Conservation (phyloP, 768 basidiomycete species). For the Gloeostereum incarnatum region DNA sequence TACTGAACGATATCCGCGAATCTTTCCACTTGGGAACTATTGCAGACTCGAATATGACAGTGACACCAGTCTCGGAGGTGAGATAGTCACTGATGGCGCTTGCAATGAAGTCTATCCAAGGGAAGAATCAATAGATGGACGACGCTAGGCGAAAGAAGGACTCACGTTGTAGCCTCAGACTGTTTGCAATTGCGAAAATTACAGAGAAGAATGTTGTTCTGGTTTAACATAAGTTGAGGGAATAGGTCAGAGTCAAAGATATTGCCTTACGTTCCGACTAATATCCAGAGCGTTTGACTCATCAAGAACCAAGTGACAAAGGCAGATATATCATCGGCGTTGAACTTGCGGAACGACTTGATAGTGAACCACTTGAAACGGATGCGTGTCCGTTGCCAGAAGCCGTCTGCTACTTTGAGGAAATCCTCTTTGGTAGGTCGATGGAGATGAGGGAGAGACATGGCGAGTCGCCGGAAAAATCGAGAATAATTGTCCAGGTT, state of each 20-base stretch:
- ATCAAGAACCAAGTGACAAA: slow-evolving; percentile 95
- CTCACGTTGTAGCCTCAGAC: slow-evolving; percentile 74
- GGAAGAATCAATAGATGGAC: not conserved
- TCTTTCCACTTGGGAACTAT: slow-evolving; percentile 98
- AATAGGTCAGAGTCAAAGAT: not conserved
- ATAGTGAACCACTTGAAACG: slow-evolving; percentile 99
- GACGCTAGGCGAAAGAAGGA: slow-evolving; percentile 1
- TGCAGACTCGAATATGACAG: slow-evolving; percentile 93
- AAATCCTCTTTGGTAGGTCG: slow-evolving; percentile 87
- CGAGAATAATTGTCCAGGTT: slow-evolving; percentile 64
- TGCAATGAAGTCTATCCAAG: slow-evolving; percentile 65
- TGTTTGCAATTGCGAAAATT: slow-evolving; percentile 83
- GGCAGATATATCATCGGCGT: slow-evolving; percentile 94
- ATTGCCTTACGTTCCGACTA: slow-evolving; percentile 78
- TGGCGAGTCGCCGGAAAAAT: slow-evolving; percentile 74
- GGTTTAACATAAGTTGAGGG: slow-evolving; percentile 1
- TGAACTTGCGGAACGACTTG: slow-evolving; percentile 88
- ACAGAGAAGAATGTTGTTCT: slow-evolving; percentile 96
- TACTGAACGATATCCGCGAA: slow-evolving; percentile 92
- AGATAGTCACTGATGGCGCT: slow-evolving; percentile 86
- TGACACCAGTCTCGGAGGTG: slow-evolving; percentile 88
- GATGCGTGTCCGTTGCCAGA: slow-evolving; percentile 82
- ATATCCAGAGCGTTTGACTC: slow-evolving; percentile 93
- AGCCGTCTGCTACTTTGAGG: slow-evolving; percentile 76
- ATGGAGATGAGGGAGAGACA: slow-evolving; percentile 67